These are phyloP conservation scores for Aegilops tauschii DNA, from an alignment of 176 grass and related monocot genomes.

Conservation along the genomic window DNA sequence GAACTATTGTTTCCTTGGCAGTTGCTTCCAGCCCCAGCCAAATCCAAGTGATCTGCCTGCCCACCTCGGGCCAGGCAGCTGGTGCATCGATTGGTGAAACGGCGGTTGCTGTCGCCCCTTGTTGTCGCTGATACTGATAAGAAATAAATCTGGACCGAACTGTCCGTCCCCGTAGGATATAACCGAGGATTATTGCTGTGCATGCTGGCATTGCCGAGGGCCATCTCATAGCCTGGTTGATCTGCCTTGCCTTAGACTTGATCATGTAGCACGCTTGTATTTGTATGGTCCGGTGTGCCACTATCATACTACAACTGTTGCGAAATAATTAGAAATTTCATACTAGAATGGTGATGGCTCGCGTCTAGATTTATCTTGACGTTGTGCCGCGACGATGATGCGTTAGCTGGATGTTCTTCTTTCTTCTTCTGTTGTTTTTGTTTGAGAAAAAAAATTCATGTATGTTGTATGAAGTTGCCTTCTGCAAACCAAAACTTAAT, in stretches of 20 bases:
- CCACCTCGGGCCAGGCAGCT: background rate
- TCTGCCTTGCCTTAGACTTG: background rate
- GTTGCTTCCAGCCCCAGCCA: constrained; percentile 69
- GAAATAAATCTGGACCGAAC: constrained; percentile 37
- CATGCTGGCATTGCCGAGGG: background rate
- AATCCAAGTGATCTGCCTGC: constrained; percentile 41
- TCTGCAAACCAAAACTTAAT: background rate
- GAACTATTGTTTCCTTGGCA: constrained; percentile 14
- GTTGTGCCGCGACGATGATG: too few species aligned
- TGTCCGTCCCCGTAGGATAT: constrained; percentile 14
- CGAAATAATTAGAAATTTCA: constrained; percentile 11
- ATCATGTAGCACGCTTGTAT: background rate
- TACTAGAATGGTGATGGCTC: background rate
- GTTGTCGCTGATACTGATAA: background rate
- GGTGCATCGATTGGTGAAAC: background rate
- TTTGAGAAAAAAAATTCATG: background rate
- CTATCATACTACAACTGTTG: background rate
- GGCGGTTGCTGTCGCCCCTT: background rate
- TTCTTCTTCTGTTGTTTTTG: background rate
- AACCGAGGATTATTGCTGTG: background rate
- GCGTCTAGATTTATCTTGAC: background rate
- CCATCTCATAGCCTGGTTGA: background rate
- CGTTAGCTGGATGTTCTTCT: background rate
- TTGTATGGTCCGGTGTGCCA: background rate
- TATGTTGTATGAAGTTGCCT: background rate